A percentile compares a stretch with the other conserved stretches of the same genome.
These are phyloP conservation scores for Alternaria brassicicola DNA, from an alignment of 2,329 filamentous ascomycete species.

Conservation along the genomic window DNA sequence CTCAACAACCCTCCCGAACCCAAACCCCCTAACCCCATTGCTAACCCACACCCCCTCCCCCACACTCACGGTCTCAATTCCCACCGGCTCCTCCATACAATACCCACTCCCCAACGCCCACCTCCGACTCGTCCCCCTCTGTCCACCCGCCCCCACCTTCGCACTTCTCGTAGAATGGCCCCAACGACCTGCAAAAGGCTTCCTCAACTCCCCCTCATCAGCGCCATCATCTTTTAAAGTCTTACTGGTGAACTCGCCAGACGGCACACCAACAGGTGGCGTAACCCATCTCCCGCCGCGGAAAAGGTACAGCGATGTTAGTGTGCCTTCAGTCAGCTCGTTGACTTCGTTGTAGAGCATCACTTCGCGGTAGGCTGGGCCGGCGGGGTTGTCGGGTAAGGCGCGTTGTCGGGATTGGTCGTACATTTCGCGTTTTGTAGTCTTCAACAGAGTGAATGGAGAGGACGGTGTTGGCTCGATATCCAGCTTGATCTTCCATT, in stretches of 20 bases:
- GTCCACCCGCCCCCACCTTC: constrained; percentile 73
- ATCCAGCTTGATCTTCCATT: constrained; percentile 63
- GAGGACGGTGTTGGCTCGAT: constrained; percentile 57
- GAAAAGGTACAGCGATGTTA: constrained; percentile 83
- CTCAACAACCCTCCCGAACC: constrained; percentile 43
- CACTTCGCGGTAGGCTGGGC: constrained; percentile 66
- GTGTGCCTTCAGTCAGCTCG: constrained; percentile 83
- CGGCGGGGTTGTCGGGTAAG: constrained; percentile 52
- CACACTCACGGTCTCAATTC: constrained; percentile 64
- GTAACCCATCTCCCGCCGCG: constrained; percentile 78
- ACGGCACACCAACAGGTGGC: constrained; percentile 60
- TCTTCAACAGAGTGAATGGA: constrained; percentile 85
- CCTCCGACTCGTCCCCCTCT: constrained; percentile 79
- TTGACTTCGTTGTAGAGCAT: constrained; percentile 70
- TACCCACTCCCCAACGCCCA: constrained; percentile 78
- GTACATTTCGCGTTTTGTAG: constrained; percentile 75
- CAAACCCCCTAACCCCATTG: constrained; percentile 83
- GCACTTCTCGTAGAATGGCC: constrained; percentile 46
- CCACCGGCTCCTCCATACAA: constrained; percentile 69
- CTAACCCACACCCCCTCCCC: constrained; percentile 88
- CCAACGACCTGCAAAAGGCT: constrained; percentile 47
- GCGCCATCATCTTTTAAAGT: constrained; percentile 24
- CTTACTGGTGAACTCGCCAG: constrained; percentile 27
- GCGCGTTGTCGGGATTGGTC: constrained; percentile 69
- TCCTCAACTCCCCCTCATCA: constrained; percentile 46